Conservation (phyloP, 768 basidiomycete genomes). For the Calvatia gigantea region DNA sequence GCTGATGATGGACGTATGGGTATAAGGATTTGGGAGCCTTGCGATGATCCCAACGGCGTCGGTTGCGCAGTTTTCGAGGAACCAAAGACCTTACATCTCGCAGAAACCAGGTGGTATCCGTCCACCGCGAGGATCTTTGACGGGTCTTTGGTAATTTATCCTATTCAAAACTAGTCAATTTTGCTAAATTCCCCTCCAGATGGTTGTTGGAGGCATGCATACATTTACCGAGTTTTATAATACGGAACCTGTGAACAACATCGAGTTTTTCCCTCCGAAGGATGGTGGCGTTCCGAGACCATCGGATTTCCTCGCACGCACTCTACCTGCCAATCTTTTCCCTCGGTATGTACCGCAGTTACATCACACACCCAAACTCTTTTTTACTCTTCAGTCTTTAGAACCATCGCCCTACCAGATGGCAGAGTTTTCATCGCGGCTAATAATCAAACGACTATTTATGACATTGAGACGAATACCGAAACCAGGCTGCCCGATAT, state of each 20-base stretch:
- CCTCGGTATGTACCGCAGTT: constrained; percentile 20
- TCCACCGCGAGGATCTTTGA: constrained; percentile 31
- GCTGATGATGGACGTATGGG: constrained; percentile 32
- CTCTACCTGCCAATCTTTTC: constrained; percentile 25
- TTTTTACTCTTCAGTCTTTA: too few species aligned
- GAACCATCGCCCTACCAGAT: constrained; percentile 35
- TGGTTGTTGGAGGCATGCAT: constrained; percentile 26
- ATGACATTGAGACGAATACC: not conserved
- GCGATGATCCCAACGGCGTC: constrained; percentile 24
- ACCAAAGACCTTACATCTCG: constrained; percentile 28
- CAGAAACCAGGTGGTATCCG: constrained; percentile 39
- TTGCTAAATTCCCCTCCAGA: constrained; percentile 11
- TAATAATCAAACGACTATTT: constrained; percentile 32
- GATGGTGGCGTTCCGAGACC: constrained; percentile 34
- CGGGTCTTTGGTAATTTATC: constrained; percentile 31
- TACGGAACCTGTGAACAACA: constrained; percentile 47
- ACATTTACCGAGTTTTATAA: constrained; percentile 54
- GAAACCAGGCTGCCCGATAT: constrained; percentile 31
- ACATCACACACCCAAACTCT: not conserved
- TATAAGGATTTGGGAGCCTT: constrained; percentile 36
- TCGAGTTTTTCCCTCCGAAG: constrained; percentile 39
- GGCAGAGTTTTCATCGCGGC: constrained; percentile 40
- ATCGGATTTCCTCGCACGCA: constrained; percentile 23
- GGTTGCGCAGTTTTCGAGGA: constrained; percentile 35
- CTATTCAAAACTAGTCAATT: too few species aligned